Base-by-base conservation (phyloP, 192 early-diverging fungal species). In the Backusella mclennaniae region DNA sequence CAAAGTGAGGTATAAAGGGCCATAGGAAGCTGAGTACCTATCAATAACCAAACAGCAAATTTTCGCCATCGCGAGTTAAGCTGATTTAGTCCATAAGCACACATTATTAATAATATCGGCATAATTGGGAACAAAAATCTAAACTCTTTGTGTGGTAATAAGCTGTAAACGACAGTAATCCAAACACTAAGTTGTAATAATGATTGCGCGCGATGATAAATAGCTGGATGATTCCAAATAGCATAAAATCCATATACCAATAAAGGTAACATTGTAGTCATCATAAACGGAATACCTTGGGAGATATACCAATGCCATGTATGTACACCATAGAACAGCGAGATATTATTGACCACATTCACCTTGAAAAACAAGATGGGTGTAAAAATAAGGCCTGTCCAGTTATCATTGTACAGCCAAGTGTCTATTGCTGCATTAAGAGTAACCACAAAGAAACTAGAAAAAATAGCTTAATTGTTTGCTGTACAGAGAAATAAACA, bases 111-210 rank as follows among this genome's bases (percentile, higher is more conserved):
- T 76, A 86, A 5, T 79, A 93, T 80, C 49, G 98, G 93, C 36
- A 99, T 80, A 14, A 97, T 82, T 4, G 95, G 95, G 63, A 91
- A 92, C n/a, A 99, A 80, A 80, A 99, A 99, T 6, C 98, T 90
- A 80, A 95, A 96, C 82, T 99, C 98, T 87, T 98, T 99, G 74
- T 99, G 98, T 11, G 89, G 76, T 1, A 96, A 81, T 31, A 94
- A 66, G 53, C 92, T 95, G 76, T 95, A 96, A n/a, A 93, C 79
- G 4, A 81, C 52, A 21, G 89, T 53, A 4, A 90, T 87, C 76
- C 85, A 87, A 8, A 82, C 35, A 12, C 86, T 78, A 7, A 93
- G 81, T 12, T 79, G 71, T 1, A 82, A 42, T 3, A 86, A 59
- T 6, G 79, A 33, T 67, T 76, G 53, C 63, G 69, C 29, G 7